Percentiles rank a stretch among this genome's conserved stretches.
These are phyloP conservation scores for Naganishia onofrii DNA, from an alignment of 768 basidiomycete species.

Conservation along the genomic window DNA sequence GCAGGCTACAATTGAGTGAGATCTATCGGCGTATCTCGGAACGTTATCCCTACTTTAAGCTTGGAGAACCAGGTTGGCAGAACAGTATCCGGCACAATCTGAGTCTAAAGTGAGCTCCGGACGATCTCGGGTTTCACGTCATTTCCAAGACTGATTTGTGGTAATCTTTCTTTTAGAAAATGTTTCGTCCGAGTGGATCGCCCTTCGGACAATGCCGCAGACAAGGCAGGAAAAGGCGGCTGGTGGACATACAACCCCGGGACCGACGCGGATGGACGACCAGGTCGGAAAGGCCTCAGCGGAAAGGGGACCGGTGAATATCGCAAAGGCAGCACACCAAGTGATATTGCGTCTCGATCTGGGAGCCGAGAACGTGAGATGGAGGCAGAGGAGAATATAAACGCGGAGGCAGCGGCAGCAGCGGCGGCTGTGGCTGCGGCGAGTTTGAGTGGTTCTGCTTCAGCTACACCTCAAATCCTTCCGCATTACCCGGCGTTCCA, in stretches of 20 bases:
- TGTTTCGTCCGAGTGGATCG: slow-evolving; percentile 37
- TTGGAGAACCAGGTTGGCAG: slow-evolving; percentile 47
- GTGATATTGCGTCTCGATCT: slow-evolving; percentile 31
- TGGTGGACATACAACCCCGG: slow-evolving; percentile 46
- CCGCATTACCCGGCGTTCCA: slow-evolving; percentile 1
- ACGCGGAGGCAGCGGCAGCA: background rate
- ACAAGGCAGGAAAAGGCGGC: slow-evolving; percentile 50
- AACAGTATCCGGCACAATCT: slow-evolving; percentile 53
- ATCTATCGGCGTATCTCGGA: slow-evolving; percentile 33
- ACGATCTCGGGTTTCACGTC: background rate
- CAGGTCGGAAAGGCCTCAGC: slow-evolving; percentile 30
- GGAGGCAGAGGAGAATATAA: slow-evolving; percentile 5
- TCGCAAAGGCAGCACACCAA: slow-evolving; percentile 32
- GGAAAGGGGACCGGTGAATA: slow-evolving; percentile 34
- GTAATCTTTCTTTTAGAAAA: slow-evolving; percentile 21
- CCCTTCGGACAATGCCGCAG: slow-evolving; percentile 41
- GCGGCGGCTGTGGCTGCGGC: background rate
- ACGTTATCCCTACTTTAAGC: slow-evolving; percentile 34
- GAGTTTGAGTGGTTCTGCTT: background rate
- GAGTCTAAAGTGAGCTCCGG: slow-evolving; percentile 43
- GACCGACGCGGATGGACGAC: slow-evolving; percentile 30
- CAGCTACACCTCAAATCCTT: slow-evolving; percentile 6
- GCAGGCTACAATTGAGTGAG: slow-evolving; percentile 32
- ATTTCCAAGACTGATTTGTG: background rate
- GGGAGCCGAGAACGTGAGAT: slow-evolving; percentile 25